Evolutionary conservation across 306 rosid species (phyloP).

Genomic region (Gastrolobium bilobum): DNA sequence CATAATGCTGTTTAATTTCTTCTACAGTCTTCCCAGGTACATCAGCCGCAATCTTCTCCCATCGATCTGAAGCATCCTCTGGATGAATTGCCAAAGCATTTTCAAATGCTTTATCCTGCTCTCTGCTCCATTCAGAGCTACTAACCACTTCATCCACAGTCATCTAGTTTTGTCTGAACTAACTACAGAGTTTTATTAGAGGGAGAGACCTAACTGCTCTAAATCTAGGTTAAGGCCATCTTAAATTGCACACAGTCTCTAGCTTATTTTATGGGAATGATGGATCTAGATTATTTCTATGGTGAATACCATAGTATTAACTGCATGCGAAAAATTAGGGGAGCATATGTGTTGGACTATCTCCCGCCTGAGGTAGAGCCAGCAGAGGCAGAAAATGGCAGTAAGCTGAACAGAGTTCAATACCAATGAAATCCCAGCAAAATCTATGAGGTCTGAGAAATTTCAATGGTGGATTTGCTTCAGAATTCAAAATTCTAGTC

Average conservation of each 20-base stretch:
- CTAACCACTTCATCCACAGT: conserved; percentile 72
- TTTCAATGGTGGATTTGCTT: conserved; percentile 68
- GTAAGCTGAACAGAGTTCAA: conserved; percentile 57
- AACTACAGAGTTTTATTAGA: conserved; percentile 46
- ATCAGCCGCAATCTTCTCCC: conserved; percentile 89
- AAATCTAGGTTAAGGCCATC: conserved; percentile 54
- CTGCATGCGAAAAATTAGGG: conserved; percentile 56
- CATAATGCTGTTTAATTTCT: conserved; percentile 84
- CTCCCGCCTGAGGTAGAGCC: conserved; percentile 44
- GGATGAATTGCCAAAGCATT: conserved; percentile 82
- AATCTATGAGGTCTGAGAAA: conserved; percentile 55
- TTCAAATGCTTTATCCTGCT: conserved; percentile 94
- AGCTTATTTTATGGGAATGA: conserved; percentile 41
- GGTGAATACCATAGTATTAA: conserved; percentile 40
- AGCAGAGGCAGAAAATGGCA: conserved; percentile 52
- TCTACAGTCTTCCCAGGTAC: conserved; percentile 84
- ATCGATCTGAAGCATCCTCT: conserved; percentile 77
- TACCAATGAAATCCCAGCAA: conserved; percentile 56
- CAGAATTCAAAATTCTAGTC: conserved; percentile 59
- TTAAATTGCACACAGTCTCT: conserved; percentile 35
- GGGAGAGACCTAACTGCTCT: conserved; percentile 51
- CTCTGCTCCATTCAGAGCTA: conserved; percentile 87
- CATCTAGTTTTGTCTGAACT: conserved; percentile 61
- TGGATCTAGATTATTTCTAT: conserved; percentile 54
- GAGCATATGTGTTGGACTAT: conserved; percentile 45